A percentile compares a stretch with the other conserved stretches of the same genome.
phyloP scores from a whole-genome alignment of 148 eudicot species.

The Rhododendron ferrugineum region DNA sequence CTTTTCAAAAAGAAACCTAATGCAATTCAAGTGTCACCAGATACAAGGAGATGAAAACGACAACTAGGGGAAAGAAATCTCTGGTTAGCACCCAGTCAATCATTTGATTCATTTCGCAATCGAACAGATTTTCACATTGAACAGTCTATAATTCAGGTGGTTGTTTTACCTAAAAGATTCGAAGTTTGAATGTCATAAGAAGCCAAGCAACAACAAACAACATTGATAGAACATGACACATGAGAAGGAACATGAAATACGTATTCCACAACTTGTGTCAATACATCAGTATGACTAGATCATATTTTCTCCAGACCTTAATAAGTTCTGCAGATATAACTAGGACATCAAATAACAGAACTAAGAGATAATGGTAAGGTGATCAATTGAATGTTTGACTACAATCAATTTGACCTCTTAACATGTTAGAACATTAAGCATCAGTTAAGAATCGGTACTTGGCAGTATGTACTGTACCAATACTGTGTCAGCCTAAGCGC shows the following conservation, averaged over 20 bases:
- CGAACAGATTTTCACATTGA: background rate
- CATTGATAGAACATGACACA: background rate
- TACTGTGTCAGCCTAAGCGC: conserved; percentile 16
- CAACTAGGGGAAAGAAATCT: conserved; percentile 1
- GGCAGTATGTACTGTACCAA: background rate
- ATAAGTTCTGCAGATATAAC: background rate
- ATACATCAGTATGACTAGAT: background rate
- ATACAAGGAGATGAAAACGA: too few species aligned
- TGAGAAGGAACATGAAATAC: background rate
- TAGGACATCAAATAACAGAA: background rate
- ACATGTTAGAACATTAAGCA: background rate
- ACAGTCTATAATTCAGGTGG: background rate
- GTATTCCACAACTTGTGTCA: background rate
- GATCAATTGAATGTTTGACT: background rate
- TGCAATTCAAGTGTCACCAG: background rate
- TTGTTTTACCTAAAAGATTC: background rate
- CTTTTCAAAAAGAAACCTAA: background rate
- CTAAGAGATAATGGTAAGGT: background rate
- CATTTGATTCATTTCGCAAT: background rate
- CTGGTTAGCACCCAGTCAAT: background rate
- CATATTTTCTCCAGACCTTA: background rate
- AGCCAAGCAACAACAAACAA: background rate
- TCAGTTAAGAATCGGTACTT: background rate
- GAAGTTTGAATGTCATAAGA: background rate
- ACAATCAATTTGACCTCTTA: background rate